Base-by-base conservation (phyloP, 345 rosid species). In the Eucalyptus polyanthemos region DNA sequence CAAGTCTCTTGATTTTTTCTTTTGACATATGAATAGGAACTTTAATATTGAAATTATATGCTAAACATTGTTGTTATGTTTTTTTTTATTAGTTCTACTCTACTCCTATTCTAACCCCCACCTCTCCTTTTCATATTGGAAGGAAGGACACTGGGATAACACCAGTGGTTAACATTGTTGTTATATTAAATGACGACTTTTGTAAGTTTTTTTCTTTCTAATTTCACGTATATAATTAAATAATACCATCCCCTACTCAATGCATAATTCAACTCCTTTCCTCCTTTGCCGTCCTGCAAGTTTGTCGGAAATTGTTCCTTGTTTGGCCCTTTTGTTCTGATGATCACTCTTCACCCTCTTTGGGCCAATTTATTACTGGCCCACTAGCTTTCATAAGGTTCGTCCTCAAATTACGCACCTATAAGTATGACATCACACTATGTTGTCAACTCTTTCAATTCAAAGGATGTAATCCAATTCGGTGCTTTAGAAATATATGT, bases 101-200 rank as follows among this genome's bases (percentile, higher is more conserved):
- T 34, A 34, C 34, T 34, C 34, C 34, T 34, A 34, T 34, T 34
- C 34, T 34, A 34, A 34, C 34, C 34, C 34, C 34, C 34, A 34
- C 34, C 34, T 34, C 34, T 34, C 34, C 34, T 34, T 49, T 12
- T 1, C 5, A 49, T 49, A 2, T 49, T 12, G 14, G 0, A 49
- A 12, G 2, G 5, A 0, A 12, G 2, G 14, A 1, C 15, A 12
- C 0, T 49, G 1, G 2, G 1, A 12, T 49, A 49, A 49, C 14
- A 1, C 2, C 2, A 1, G 0, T 49, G 14, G 1, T 49, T 49
- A 53, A 51, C 9, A 53, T 53, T 53, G 56, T 53, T 19, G 9
- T 19, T 19, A 53, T 19, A 1, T 53, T 19, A 53, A 53, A 53
- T 53, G 25, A 4, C 2, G 25, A 0, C 58, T 53, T 53, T 53